Evolutionary conservation across 2,329 filamentous ascomycete species (phyloP).

Genomic region (Elsinoe arachidis): DNA sequence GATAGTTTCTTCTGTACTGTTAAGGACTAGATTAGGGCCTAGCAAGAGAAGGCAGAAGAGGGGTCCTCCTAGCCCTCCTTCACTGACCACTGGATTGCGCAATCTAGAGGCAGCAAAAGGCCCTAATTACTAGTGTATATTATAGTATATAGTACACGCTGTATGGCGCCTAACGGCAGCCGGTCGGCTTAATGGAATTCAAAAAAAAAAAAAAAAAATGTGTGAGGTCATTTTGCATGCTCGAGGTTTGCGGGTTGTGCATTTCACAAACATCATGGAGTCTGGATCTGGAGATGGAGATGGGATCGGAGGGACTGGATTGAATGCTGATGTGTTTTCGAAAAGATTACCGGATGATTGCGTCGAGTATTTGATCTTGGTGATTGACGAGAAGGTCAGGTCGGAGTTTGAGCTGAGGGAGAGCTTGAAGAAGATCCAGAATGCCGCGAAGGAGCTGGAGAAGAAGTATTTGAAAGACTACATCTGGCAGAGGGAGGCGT

Average conservation of each 20-base stretch:
- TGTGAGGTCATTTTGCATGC: background rate
- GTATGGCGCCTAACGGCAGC: too few species aligned
- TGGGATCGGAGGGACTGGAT: conserved; percentile 6
- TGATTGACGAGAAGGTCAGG: conserved; percentile 50
- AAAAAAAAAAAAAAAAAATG: too few species aligned
- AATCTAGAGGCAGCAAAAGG: too few species aligned
- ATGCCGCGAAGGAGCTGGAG: conserved; percentile 54
- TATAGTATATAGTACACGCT: too few species aligned
- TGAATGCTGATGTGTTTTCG: conserved; percentile 38
- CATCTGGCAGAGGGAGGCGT: conserved; percentile 82
- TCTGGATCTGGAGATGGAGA: background rate
- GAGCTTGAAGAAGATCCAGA: conserved; percentile 63
- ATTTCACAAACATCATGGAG: background rate
- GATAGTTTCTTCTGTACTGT: too few species aligned
- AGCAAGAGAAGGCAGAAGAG: too few species aligned
- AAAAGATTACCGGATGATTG: conserved; percentile 70
- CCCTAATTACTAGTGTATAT: too few species aligned
- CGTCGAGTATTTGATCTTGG: conserved; percentile 74
- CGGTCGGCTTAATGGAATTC: too few species aligned
- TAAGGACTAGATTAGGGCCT: too few species aligned
- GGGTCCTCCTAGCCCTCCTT: too few species aligned
- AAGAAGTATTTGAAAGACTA: conserved; percentile 67
- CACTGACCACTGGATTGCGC: too few species aligned
- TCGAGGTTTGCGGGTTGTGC: background rate
- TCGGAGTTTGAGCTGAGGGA: conserved; percentile 49